phyloP scores from a whole-genome alignment of 2,329 filamentous ascomycete species.

The Talaromyces sp. region DNA sequence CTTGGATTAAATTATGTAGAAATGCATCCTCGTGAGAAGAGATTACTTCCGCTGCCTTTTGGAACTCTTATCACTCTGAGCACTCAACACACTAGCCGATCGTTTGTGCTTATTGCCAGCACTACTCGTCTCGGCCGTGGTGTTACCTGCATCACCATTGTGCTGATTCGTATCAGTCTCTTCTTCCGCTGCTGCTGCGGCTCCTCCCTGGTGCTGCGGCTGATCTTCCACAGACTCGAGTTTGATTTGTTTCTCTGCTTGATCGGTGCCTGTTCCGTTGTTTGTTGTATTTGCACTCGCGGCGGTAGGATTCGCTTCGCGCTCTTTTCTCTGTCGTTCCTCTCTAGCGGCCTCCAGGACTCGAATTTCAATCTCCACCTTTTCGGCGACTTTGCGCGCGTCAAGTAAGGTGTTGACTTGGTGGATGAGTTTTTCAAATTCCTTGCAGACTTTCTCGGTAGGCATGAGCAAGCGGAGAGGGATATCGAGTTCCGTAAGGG shows the following conservation, averaged over 20 bases:
- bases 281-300: not conserved
- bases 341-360: slow-evolving; percentile 44
- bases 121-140: slow-evolving; percentile 21
- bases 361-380: slow-evolving; percentile 48
- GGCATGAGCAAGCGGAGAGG: slow-evolving; percentile 49
- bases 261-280: slow-evolving; percentile 18
- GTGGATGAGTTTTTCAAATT: slow-evolving; percentile 49
- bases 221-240: slow-evolving; percentile 33
- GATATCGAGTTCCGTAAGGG: slow-evolving; percentile 47
- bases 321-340: slow-evolving; percentile 37
- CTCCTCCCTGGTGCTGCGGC: not conserved
- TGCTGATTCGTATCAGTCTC: not conserved
- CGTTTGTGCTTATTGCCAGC: slow-evolving; percentile 59
- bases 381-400: slow-evolving; percentile 47
- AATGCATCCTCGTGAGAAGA: not conserved
- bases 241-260: slow-evolving; percentile 33
- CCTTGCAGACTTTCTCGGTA: slow-evolving; percentile 48
- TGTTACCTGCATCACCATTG: slow-evolving; percentile 5
- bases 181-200: not conserved
- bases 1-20: not conserved
- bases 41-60: slow-evolving; percentile 49
- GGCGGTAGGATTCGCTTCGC: slow-evolving; percentile 23
- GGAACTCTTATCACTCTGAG: slow-evolving; percentile 58
- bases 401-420: slow-evolving; percentile 48
- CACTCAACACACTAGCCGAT: slow-evolving; percentile 77